Evolutionary conservation across 2,329 filamentous ascomycete genomes (phyloP).

Genomic region (Ampelomyces quisqualis): DNA sequence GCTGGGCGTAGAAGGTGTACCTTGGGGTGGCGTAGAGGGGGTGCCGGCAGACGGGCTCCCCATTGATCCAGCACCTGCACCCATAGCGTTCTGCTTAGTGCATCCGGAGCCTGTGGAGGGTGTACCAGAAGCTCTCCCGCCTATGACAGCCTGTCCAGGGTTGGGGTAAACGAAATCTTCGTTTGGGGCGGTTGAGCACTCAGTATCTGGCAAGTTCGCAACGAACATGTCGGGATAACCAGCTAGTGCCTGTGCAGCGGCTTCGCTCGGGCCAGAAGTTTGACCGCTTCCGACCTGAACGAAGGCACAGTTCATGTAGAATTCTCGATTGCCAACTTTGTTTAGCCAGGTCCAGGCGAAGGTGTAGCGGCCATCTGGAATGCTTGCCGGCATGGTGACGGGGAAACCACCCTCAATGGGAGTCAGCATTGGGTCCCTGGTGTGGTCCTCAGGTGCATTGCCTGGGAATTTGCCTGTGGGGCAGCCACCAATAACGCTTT

Average conservation of each 20-base stretch:
- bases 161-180: slow-evolving; percentile 67
- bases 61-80: slow-evolving; percentile 33
- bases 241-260: slow-evolving; percentile 45
- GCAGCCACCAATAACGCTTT: slow-evolving; percentile 84
- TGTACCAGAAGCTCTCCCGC: slow-evolving; percentile 33
- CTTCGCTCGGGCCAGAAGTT: slow-evolving; percentile 33
- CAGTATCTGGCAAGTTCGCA: slow-evolving; percentile 63
- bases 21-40: slow-evolving; percentile 1
- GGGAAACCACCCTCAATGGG: slow-evolving; percentile 64
- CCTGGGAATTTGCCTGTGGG: slow-evolving; percentile 55
- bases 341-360: slow-evolving; percentile 97
- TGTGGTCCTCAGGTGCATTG: slow-evolving; percentile 2
- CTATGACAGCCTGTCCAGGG: slow-evolving; percentile 57
- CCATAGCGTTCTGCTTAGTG: slow-evolving; percentile 28
- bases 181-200: slow-evolving; percentile 54
- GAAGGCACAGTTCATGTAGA: slow-evolving; percentile 96
- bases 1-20: slow-evolving; percentile 2
- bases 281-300: slow-evolving; percentile 61
- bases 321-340: slow-evolving; percentile 85
- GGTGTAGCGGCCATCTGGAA: slow-evolving; percentile 73
- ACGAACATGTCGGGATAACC: slow-evolving; percentile 73
- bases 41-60: slow-evolving; percentile 23
- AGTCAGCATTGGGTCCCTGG: slow-evolving; percentile 18
- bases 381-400: slow-evolving; percentile 68
- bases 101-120: slow-evolving; percentile 34